Base-by-base conservation (phyloP, 2,329 filamentous ascomycete genomes). In the Geoglossum cookeanum region DNA sequence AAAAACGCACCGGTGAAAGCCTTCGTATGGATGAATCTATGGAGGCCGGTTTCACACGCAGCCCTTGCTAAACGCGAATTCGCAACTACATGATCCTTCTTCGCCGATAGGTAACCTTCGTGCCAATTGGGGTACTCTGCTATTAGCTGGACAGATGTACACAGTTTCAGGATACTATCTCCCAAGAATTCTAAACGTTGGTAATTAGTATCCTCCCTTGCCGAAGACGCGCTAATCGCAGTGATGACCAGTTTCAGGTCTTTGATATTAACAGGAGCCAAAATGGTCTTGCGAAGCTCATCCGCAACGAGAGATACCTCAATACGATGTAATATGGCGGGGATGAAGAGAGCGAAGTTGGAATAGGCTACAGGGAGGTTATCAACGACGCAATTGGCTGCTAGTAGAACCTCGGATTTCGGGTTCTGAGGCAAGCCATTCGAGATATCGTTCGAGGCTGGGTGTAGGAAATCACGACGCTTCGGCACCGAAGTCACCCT, bases 161-260 rank as follows among this genome's bases (percentile, higher is more conserved):
- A 80, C 58, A 84, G 78, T 64, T 97, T 97, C 42, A 97, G 74
- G 1, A 94, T 74, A 0, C 81, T 81, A 64, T 97, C 91, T 0
- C 92, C 92, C 0, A 96, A 71, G 62, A 94, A 95, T 65, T 96
- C 91, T 0, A 96, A 76, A 0, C 89, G 79, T 62, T 96, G 85
- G 65, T 96, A 96, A 61, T 95, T 78, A 0, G 74, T 75, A 1
- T 71, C 67, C 53, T 82, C 80, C 1, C 68, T 65, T 0, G 86
- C 80, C 1, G 74, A 74, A 0, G 82, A 78, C 0, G 86, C 74
- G 55, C 78, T 85, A 55, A 94, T 83, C 0, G 90, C 88, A 8
- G 79, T 81, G 1, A 81, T 66, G 0, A 94, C 65, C 37, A 84
- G 70, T 0, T 71, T 68, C 2, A 79, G 61, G 60, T 84, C 68